These are phyloP conservation scores for Borovskyia barvae DNA, from an alignment of 208 protist genomes.

Conservation along the genomic window DNA sequence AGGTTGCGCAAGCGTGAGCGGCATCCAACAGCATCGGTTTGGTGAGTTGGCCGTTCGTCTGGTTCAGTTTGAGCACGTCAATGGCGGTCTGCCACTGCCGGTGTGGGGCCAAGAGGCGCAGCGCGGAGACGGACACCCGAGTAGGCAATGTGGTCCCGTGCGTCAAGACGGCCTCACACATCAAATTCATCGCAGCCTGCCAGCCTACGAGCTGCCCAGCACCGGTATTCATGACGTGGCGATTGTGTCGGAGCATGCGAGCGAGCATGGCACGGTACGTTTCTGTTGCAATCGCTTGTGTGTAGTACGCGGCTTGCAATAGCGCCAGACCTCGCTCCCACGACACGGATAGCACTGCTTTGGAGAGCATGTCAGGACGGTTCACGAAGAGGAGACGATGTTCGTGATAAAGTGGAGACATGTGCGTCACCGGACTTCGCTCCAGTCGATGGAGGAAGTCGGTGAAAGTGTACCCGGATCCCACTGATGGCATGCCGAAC, in stretches of 20 bases:
- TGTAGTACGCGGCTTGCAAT: slow-evolving; percentile 72
- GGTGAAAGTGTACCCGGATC: slow-evolving; percentile 73
- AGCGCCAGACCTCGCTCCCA: slow-evolving; percentile 69
- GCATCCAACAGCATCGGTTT: slow-evolving; percentile 77
- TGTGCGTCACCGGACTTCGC: slow-evolving; percentile 68
- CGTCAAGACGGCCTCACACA: slow-evolving; percentile 58
- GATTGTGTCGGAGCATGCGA: slow-evolving; percentile 83
- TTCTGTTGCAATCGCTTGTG: slow-evolving; percentile 49
- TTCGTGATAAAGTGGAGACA: slow-evolving; percentile 77
- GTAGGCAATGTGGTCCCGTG: slow-evolving; percentile 65
- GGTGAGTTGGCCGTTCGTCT: slow-evolving; percentile 69
- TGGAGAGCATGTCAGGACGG: slow-evolving; percentile 75
- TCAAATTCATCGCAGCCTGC: slow-evolving; percentile 57
- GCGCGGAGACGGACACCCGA: slow-evolving; percentile 54
- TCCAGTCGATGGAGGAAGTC: slow-evolving; percentile 83
- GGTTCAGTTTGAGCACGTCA: slow-evolving; percentile 48
- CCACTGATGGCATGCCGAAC: slow-evolving; percentile 2
- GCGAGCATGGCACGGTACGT: slow-evolving; percentile 73
- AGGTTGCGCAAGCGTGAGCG: slow-evolving; percentile 58
- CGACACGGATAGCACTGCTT: slow-evolving; percentile 50
- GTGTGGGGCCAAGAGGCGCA: slow-evolving; percentile 73
- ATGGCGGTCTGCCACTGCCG: slow-evolving; percentile 58
- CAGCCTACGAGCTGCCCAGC: slow-evolving; percentile 48
- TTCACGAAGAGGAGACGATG: slow-evolving; percentile 72
- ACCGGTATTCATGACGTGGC: slow-evolving; percentile 32